Evolutionary conservation across 2,329 filamentous ascomycete species (phyloP), one percentile per base, ranked within the genome.

Genomic region (Plectosphaerella plurivora): DNA sequence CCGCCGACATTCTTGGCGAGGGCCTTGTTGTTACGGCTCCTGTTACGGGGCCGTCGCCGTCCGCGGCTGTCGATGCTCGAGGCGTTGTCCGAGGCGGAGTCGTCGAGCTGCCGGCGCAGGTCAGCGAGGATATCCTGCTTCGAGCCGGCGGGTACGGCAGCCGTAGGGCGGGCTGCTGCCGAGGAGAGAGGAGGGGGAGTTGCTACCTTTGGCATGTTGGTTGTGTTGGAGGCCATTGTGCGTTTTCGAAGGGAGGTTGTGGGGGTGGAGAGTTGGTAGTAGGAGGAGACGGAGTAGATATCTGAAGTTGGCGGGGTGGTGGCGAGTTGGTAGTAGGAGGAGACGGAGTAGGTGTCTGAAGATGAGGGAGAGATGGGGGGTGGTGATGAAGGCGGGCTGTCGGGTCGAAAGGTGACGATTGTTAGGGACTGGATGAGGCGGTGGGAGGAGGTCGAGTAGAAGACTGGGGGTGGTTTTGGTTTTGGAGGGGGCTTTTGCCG

Each of bases 381-480:
- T 15, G n/a, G 18, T n/a, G 45, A 45, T 7, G 41, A 15, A 20
- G 41, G 41, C n/a, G 42, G 41, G 2, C 41, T 28, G 24, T 45
- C 44, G 25, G 39, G 33, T 16, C 20, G 18, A 20, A 49, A 49
- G 36, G 45, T 39, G 25, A 49, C 20, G 51, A 36, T 47, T 22
- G 45, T 57, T 15, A 59, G 25, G 22, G 57, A 58, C 45, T 61
- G 60, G 37, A 61, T 24, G 36, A 56, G 22, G 37, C 39, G 50
- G 47, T 54, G 57, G 10, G 50, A 46, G 36, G 52, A 53, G 46
- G 58, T 51, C 11, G 57, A 53, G 57, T 55, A 57, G 44, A 61
- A 61, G 59, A 63, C 57, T 39, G 60, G 59, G 14, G 60, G 56
- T 52, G 12, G 52, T 54, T 51, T 57, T 60, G 49, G 51, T 56